Conservation (phyloP, 495 filamentous ascomycete genomes). For the Bryoglossum gracile region DNA sequence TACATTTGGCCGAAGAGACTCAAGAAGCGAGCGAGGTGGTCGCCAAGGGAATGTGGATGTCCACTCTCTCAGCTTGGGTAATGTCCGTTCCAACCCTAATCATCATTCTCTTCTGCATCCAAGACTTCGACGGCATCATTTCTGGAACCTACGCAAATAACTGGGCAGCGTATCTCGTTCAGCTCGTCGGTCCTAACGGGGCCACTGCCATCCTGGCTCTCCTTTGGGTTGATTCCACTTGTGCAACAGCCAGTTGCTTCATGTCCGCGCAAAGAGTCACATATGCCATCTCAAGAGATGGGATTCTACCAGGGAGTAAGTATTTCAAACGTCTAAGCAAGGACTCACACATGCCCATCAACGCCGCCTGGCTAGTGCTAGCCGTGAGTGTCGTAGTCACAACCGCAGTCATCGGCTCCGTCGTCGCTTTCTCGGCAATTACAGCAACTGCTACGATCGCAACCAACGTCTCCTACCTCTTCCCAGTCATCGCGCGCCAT, state of each 20-base stretch:
- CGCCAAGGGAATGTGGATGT: slow-evolving; percentile 33
- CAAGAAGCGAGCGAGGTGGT: slow-evolving; percentile 32
- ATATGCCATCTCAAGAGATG: slow-evolving; percentile 30
- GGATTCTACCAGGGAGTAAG: slow-evolving; percentile 25
- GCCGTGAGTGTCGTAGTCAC: slow-evolving; percentile 25
- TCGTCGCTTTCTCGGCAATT: slow-evolving; percentile 29
- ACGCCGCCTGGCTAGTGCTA: slow-evolving; percentile 28
- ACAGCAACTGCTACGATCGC: slow-evolving; percentile 30
- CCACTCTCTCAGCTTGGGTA: slow-evolving; percentile 26
- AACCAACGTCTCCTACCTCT: slow-evolving; percentile 29
- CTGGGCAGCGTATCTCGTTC: slow-evolving; percentile 32
- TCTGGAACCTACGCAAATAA: slow-evolving; percentile 26
- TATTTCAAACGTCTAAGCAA: slow-evolving; percentile 22
- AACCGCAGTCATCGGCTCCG: slow-evolving; percentile 28
- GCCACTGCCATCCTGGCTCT: slow-evolving; percentile 27
- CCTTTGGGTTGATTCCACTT: slow-evolving; percentile 28
- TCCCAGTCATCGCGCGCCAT: slow-evolving; percentile 29
- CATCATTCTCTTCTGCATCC: slow-evolving; percentile 27
- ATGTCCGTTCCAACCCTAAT: slow-evolving; percentile 29
- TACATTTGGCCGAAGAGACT: slow-evolving; percentile 43
- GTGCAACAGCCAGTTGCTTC: slow-evolving; percentile 27
- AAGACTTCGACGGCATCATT: slow-evolving; percentile 30
- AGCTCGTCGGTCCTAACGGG: slow-evolving; percentile 26
- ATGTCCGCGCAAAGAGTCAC: slow-evolving; percentile 32
- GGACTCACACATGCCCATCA: slow-evolving; percentile 26